Evolutionary conservation across 2,329 filamentous ascomycete genomes (phyloP), one percentile per base, ranked within the genome.

Genomic region (Calonectria naviculata): DNA sequence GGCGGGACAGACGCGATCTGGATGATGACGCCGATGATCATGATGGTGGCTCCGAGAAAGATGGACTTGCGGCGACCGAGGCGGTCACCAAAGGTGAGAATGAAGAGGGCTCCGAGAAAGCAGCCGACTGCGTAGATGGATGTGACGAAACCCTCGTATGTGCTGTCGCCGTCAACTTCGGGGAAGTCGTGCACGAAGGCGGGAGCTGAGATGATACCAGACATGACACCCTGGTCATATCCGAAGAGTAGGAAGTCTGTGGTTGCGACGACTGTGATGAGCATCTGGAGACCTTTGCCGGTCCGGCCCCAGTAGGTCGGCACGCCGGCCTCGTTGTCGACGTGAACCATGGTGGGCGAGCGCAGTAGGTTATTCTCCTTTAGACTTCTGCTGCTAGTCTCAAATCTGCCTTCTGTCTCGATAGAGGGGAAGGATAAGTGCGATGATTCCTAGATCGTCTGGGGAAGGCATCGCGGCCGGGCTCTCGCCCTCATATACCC

Each of bases 161-260:
- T 85, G 9, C 84, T 86, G 3, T 87, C 83, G 28, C 86, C 83
- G 82, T 87, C 58, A 80, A 84, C 68, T 79, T 76, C 72, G 5
- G 80, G 81, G 73, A 90, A 89, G 47, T 85, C 83, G 49, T 85
- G 73, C 70, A 86, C 86, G 79, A 89, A 90, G 7, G 84, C 84
- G 1, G 83, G 80, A 3, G 87, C 85, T n/a, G 85, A 85, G 69
- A 89, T 89, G 73, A 90, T 87, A 8, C 88, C 87, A 66, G 82
- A 84, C 88, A 89, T 89, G 49, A 87, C 85, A 73, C 86, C 85
- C 80, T 87, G 89, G 71, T 90, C 88, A 76, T 90, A 90, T 65
- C 88, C 88, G 71, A 89, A 90, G 24, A 90, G 85, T 28, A 91
- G 79, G 82, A 92, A 91, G 28, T 89, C 90, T 65, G 89, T 91